These are phyloP conservation scores for Cucurbita maxima DNA, from an alignment of 306 rosid species.

Conservation along the genomic window DNA sequence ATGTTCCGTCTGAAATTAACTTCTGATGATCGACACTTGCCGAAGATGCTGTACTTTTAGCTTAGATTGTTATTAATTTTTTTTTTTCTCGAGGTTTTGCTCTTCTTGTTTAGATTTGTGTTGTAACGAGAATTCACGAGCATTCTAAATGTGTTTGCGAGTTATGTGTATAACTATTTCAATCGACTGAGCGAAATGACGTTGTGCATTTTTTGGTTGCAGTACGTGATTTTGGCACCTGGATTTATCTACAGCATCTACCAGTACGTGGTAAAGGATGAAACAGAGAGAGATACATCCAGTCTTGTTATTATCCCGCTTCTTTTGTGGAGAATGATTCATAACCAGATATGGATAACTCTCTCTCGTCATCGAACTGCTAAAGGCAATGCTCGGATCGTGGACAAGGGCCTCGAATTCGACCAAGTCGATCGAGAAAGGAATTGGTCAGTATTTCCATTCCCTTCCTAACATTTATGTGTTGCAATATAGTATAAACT, in stretches of 20 bases:
- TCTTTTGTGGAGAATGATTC: conserved; percentile 16
- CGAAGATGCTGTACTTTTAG: background rate
- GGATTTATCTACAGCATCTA: conserved; percentile 15
- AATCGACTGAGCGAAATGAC: conserved; percentile 1
- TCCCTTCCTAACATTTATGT: background rate
- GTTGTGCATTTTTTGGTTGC: background rate
- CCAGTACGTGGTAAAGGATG: conserved; percentile 2
- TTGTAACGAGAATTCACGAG: background rate
- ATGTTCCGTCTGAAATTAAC: background rate
- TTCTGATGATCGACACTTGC: background rate
- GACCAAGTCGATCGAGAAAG: conserved; percentile 26
- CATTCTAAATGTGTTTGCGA: background rate
- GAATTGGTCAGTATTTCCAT: conserved; percentile 12
- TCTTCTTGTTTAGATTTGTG: background rate
- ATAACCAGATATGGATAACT: conserved; percentile 24
- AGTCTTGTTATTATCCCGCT: conserved; percentile 8
- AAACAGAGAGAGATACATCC: conserved; percentile 3
- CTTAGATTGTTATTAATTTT: background rate
- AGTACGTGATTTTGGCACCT: conserved; percentile 14
- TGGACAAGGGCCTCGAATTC: conserved; percentile 22
- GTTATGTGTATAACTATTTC: background rate
- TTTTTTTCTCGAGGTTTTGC: background rate
- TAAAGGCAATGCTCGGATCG: conserved; percentile 15
- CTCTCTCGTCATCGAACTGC: conserved; percentile 16
- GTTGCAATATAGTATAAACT: background rate